phyloP scores from a whole-genome alignment of 1,139 yeast genomes.

The Debaryomycetaceae sp. region DNA sequence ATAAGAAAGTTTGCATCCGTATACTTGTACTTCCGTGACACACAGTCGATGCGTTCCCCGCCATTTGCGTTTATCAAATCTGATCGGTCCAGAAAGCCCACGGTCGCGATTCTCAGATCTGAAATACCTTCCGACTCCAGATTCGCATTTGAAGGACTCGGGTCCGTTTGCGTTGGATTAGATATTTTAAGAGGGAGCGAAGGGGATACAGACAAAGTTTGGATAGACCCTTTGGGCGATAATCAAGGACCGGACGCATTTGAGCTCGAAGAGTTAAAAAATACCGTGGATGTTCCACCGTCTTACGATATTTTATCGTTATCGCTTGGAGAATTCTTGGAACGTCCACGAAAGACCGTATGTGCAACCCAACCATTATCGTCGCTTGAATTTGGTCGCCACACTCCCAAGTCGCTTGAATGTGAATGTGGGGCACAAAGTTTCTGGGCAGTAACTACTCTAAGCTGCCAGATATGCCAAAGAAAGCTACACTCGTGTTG shows the following conservation, averaged over 20 bases:
- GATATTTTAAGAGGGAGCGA: neutral
- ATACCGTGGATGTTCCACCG: neutral
- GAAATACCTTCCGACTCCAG: neutral
- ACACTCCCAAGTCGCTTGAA: neutral
- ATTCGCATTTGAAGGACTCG: neutral
- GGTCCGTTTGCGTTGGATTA: neutral
- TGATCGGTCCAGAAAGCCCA: slow-evolving; percentile 39
- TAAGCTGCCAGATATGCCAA: slow-evolving; percentile 10
- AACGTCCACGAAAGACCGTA: slow-evolving; percentile 1
- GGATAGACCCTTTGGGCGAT: neutral
- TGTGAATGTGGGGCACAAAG: slow-evolving; percentile 3
- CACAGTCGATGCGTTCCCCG: slow-evolving; percentile 44
- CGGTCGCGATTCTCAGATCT: slow-evolving; percentile 8
- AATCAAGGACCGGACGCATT: neutral
- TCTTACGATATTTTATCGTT: slow-evolving; percentile 1
- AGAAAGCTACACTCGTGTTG: slow-evolving; percentile 12
- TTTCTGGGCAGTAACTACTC: neutral
- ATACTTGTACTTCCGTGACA: slow-evolving; percentile 45
- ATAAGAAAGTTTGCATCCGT: slow-evolving; percentile 39
- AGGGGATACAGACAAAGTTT: neutral
- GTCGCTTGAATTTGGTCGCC: neutral
- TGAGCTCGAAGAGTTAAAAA: neutral
- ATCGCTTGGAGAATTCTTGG: slow-evolving; percentile 9
- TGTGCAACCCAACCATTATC: slow-evolving; percentile 5
- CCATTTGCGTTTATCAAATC: slow-evolving; percentile 22